Percentiles rank a stretch among this genome's conserved stretches.
These are phyloP conservation scores for Neurospora sp. DNA, from an alignment of 495 filamentous ascomycete genomes.

Conservation along the genomic window DNA sequence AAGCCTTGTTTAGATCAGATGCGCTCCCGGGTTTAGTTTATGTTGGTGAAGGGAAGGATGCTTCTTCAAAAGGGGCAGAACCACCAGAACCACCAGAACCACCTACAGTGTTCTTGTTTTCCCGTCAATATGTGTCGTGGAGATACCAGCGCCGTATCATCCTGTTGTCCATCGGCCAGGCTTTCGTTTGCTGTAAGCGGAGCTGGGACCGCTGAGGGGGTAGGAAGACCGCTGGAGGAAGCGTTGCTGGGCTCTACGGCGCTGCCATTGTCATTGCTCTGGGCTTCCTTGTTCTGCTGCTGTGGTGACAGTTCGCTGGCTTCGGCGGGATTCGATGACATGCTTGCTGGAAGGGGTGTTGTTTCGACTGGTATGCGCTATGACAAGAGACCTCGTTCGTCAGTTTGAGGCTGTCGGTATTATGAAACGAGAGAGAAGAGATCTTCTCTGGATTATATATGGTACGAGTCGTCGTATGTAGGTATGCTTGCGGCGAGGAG, in stretches of 20 bases:
- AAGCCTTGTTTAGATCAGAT: neutral
- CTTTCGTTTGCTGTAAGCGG: conserved; percentile 3
- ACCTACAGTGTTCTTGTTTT: conserved; percentile 95
- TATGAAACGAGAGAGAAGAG: neutral
- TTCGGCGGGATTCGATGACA: neutral
- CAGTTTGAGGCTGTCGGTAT: neutral
- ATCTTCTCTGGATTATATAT: neutral
- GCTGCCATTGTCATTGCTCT: conserved; percentile 2
- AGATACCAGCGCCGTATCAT: conserved; percentile 2
- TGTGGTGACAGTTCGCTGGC: neutral
- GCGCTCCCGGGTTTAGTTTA: neutral
- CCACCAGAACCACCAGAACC: neutral
- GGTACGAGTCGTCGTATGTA: neutral
- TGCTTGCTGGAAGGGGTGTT: neutral
- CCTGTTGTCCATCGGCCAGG: neutral
- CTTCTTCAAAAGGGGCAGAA: neutral
- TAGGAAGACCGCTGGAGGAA: conserved; percentile 3
- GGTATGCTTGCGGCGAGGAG: neutral
- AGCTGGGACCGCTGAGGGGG: conserved; percentile 5
- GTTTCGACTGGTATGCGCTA: neutral
- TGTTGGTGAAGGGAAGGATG: conserved; percentile 18
- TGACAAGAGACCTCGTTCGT: neutral
- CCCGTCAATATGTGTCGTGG: conserved; percentile 55
- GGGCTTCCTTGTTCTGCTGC: neutral
- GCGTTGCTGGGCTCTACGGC: conserved; percentile 6